Percentiles rank a stretch among this genome's conserved stretches.
Evolutionary conservation across 768 basidiomycete species (phyloP).

Genomic region (Pleurotus citrinopileatus): DNA sequence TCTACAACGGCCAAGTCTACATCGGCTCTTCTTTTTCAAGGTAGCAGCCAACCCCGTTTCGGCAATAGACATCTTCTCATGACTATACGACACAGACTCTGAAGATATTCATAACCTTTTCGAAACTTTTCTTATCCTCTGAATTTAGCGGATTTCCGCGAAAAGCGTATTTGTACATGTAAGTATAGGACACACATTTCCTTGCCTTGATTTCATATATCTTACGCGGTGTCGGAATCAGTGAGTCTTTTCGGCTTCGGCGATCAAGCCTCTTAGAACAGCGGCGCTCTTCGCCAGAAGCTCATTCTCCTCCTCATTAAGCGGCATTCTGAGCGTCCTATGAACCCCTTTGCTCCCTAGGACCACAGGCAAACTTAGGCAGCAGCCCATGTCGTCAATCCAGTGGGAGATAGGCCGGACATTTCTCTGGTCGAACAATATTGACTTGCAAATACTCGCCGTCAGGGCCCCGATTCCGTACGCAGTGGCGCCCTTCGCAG

Average conservation of each 20-base stretch:
- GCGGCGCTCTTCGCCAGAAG: constrained; percentile 11
- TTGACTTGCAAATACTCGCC: constrained; percentile 16
- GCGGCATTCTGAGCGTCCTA: constrained; percentile 11
- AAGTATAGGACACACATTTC: no score
- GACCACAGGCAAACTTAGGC: constrained; percentile 13
- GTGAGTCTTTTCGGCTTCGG: constrained; percentile 3
- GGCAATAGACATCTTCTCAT: no score
- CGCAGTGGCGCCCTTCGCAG: constrained; percentile 15
- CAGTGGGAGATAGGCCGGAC: constrained; percentile 15
- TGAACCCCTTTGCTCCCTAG: constrained; percentile 12
- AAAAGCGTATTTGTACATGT: no score
- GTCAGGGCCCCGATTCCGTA: constrained; percentile 14
- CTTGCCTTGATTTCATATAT: no score
- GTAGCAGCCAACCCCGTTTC: no score
- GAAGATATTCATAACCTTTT: no score
- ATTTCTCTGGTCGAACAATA: constrained; percentile 14
- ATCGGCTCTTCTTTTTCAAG: no score
- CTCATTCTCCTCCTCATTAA: constrained; percentile 10
- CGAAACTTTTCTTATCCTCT: no score
- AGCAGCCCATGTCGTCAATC: constrained; percentile 11
- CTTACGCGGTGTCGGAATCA: no score
- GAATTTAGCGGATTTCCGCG: no score
- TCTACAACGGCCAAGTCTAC: no score
- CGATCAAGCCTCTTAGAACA: constrained; percentile 9
- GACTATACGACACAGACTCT: no score